A percentile compares a stretch with the other conserved stretches of the same genome.
phyloP scores from a whole-genome alignment of 352 stramenopile species.

The Pythium volutum region DNA sequence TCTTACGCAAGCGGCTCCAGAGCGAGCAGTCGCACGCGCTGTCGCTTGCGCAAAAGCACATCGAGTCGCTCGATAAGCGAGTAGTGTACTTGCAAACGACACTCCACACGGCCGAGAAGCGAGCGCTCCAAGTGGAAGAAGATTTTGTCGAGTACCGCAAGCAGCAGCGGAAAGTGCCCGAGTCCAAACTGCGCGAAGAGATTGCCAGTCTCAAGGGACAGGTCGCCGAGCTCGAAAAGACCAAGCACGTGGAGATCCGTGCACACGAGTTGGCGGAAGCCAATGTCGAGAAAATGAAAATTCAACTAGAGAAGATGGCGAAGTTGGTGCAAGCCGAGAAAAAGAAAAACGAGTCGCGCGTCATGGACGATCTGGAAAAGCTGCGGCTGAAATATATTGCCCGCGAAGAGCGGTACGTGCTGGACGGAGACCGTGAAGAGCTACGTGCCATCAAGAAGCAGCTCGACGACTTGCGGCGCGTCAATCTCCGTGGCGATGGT shows the following conservation, averaged over 20 bases:
- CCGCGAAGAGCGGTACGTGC: constrained; percentile 72
- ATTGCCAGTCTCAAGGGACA: constrained; percentile 54
- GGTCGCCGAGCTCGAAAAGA: constrained; percentile 60
- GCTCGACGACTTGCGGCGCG: constrained; percentile 61
- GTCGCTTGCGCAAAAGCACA: constrained; percentile 53
- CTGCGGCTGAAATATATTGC: constrained; percentile 78
- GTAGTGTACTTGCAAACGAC: constrained; percentile 40
- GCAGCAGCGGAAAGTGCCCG: constrained; percentile 72
- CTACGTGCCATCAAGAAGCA: constrained; percentile 80
- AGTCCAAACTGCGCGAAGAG: constrained; percentile 67
- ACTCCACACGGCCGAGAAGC: constrained; percentile 41
- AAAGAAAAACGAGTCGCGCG: constrained; percentile 59
- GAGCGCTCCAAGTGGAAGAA: constrained; percentile 50
- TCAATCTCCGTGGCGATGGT: constrained; percentile 27
- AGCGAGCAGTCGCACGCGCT: constrained; percentile 59
- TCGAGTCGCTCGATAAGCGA: constrained; percentile 46
- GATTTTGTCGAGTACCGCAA: constrained; percentile 70
- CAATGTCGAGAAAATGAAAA: constrained; percentile 37
- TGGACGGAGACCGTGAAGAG: constrained; percentile 78
- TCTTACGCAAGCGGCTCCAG: constrained; percentile 49
- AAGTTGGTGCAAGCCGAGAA: constrained; percentile 57
- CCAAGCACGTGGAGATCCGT: constrained; percentile 40
- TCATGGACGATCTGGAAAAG: constrained; percentile 73
- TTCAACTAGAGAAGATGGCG: constrained; percentile 59
- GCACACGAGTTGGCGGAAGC: constrained; percentile 38